Base-by-base conservation (phyloP, 805 yeast species). In the Metschnikowia santaceciliae region DNA sequence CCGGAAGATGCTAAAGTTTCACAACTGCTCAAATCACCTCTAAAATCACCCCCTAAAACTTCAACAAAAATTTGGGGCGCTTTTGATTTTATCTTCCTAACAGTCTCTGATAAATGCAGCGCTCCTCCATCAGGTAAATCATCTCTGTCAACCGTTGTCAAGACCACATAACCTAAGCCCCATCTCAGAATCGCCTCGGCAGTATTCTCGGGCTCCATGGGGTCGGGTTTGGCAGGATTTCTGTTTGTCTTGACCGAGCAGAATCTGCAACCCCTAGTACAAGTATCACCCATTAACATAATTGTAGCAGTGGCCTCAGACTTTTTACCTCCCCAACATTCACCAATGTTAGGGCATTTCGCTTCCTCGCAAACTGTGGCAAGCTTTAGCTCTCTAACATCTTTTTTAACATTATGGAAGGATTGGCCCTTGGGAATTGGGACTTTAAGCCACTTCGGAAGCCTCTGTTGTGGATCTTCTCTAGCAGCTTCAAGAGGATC, bases 301-400 rank as follows among this genome's bases (percentile, higher is more conserved):
- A 94, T 94, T 1, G 99, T 94, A 5, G 96, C 96, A 6, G 97
- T 90, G 3, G 99, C 97, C 56, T 90, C 92, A 6, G 92, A 82
- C 67, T 91, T 86, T 61, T 84, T 82, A 32, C 99, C 99, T 50
- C 99, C 98, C 99, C 99, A 94, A 70, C 99, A 94, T 68, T 94
- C 99, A 47, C 98, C 97, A 55, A 94, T 94, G 67, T 94, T 94
- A n/a, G 99, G 99, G 71, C 99, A 94, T 64, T 94, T 86, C 4
- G 99, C 99, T 64, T 94, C 99, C 69, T 94, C 98, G 71, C 99
- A 94, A 32, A 94, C 99, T 0, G 99, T 94, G 35, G 96, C 86
- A 47, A 94, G 74, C 56, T 90, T 89, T 53, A 94, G 74, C 52
- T 96, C 97, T 54, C 90, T 78, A 33, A 94, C 84, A 64, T 94